Conservation (phyloP, 1,284 basidiomycete genomes). For the Rhodotorula sp. region DNA sequence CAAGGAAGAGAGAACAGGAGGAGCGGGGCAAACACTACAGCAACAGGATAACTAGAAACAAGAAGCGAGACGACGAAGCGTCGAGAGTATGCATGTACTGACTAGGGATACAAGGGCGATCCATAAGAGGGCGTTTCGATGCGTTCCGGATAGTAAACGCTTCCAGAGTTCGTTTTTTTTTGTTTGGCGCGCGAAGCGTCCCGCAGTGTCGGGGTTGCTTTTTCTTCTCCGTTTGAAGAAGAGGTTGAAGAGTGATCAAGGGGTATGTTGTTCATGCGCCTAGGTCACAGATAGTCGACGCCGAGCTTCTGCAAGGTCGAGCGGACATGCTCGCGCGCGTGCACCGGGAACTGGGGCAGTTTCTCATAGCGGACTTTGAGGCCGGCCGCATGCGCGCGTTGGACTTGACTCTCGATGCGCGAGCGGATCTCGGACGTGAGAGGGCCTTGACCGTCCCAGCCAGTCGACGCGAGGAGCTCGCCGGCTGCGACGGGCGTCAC, state of each 20-base stretch:
- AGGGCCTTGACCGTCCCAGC: constrained; percentile 16
- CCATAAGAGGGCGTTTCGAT: no score
- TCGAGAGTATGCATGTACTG: no score
- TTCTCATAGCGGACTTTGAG: constrained; percentile 18
- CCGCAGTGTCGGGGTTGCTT: no score
- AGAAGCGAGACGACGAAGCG: background rate
- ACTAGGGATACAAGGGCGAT: no score
- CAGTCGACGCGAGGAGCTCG: constrained; percentile 9
- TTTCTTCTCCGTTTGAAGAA: no score
- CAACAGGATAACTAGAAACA: background rate
- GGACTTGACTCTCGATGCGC: constrained; percentile 11
- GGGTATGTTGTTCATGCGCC: background rate
- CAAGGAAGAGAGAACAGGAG: background rate
- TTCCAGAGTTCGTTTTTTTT: no score
- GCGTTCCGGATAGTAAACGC: no score
- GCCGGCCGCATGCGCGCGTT: constrained; percentile 8
- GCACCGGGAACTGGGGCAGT: constrained; percentile 18
- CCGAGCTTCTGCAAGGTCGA: constrained; percentile 1
- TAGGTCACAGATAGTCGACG: constrained; percentile 13
- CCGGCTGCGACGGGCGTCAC: constrained; percentile 23
- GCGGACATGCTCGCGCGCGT: constrained; percentile 9
- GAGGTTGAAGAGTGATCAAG: no score
- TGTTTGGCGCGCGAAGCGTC: no score
- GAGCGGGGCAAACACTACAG: background rate
- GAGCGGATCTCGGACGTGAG: constrained; percentile 1